A percentile compares a stretch with the other conserved stretches of the same genome.
These are phyloP conservation scores for Saccharomycopsis babjevae DNA, from an alignment of 805 yeast species.

Conservation along the genomic window DNA sequence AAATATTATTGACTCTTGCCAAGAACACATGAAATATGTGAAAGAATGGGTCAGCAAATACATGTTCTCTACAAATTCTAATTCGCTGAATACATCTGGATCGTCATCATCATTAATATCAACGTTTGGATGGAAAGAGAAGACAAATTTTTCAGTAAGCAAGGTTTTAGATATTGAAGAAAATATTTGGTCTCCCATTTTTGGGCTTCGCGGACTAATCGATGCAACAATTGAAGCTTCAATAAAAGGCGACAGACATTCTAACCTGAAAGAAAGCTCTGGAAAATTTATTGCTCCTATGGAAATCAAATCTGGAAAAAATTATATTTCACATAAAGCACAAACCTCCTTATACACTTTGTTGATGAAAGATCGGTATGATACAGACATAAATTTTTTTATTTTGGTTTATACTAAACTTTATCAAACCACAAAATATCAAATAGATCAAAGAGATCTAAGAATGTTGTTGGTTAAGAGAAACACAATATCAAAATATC, in stretches of 20 bases:
- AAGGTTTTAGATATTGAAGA: constrained; percentile 81
- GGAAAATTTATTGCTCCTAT: constrained; percentile 60
- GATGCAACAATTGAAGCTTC: constrained; percentile 76
- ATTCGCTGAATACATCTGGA: constrained; percentile 22
- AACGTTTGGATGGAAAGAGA: constrained; percentile 17
- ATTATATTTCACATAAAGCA: constrained; percentile 63
- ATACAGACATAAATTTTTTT: constrained; percentile 51
- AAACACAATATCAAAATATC: constrained; percentile 52
- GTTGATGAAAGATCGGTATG: constrained; percentile 70
- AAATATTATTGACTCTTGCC: constrained; percentile 33
- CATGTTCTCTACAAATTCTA: constrained; percentile 22
- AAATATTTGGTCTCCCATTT: constrained; percentile 82
- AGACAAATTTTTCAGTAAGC: constrained; percentile 39
- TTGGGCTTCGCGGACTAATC: constrained; percentile 79
- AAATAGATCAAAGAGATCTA: constrained; percentile 45
- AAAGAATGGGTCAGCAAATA: constrained; percentile 42
- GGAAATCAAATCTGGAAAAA: constrained; percentile 81
- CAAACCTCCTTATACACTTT: constrained; percentile 79
- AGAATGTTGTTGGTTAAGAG: constrained; percentile 61
- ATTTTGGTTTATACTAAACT: constrained; percentile 66
- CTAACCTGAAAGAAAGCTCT: constrained; percentile 13
- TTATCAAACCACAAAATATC: constrained; percentile 43
- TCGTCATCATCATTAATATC: constrained; percentile 9
- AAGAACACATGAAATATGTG: constrained; percentile 41
- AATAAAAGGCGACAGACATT: constrained; percentile 26